These are phyloP conservation scores for Lactifluus subvellereus DNA, from an alignment of 768 basidiomycete species.

Conservation along the genomic window DNA sequence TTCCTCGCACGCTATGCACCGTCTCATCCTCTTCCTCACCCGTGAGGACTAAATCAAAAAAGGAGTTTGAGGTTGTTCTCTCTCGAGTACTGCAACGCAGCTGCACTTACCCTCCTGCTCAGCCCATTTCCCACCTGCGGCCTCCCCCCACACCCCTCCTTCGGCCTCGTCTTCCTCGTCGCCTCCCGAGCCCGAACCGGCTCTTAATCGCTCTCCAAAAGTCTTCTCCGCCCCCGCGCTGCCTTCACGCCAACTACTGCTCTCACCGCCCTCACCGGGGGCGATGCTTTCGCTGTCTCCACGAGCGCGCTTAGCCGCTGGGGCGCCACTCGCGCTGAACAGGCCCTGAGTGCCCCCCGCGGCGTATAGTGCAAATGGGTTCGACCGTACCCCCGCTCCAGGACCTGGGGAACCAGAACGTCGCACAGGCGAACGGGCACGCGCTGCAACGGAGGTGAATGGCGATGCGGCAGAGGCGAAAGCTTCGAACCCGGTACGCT, in stretches of 20 bases:
- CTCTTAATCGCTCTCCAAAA: conserved; percentile 65
- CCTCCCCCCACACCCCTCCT: conserved; percentile 42
- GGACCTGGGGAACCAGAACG: conserved; percentile 36
- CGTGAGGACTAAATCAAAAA: conserved; percentile 47
- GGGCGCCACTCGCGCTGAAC: conserved; percentile 31
- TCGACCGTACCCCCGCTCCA: conserved; percentile 46
- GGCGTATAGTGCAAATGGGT: conserved; percentile 40
- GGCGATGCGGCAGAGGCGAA: conserved; percentile 48
- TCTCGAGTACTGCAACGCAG: background rate
- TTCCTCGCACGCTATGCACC: conserved; percentile 69
- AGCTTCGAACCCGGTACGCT: conserved; percentile 53
- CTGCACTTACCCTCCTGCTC: conserved; percentile 59
- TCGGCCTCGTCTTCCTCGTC: conserved; percentile 42
- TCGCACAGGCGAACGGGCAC: conserved; percentile 48
- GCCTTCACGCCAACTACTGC: conserved; percentile 14
- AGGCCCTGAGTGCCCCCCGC: conserved; percentile 45
- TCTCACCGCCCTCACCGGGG: conserved; percentile 24
- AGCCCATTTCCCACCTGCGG: conserved; percentile 43
- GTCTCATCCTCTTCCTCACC: conserved; percentile 83
- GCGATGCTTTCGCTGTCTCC: conserved; percentile 25
- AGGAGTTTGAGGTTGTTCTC: background rate
- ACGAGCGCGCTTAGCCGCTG: conserved; percentile 50
- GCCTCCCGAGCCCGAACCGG: conserved; percentile 41
- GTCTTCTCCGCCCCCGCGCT: conserved; percentile 20
- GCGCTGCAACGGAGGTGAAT: conserved; percentile 48